phyloP scores from a whole-genome alignment of 495 filamentous ascomycete genomes.

The Letharia columbiana region DNA sequence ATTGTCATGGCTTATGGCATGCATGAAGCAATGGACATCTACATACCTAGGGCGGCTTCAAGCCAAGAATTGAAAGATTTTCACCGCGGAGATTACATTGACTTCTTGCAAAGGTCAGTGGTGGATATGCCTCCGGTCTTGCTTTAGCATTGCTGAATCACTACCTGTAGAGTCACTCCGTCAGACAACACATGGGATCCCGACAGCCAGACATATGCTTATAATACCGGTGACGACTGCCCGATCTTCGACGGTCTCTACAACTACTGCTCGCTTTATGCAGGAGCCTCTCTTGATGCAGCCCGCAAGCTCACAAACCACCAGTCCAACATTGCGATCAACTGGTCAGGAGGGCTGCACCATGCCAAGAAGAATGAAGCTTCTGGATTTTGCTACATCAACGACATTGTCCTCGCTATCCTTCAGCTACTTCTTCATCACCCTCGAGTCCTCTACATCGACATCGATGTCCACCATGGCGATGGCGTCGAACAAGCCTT shows the following conservation, averaged over 20 bases:
- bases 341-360: conserved; percentile 98
- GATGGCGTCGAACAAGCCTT: conserved; percentile 97
- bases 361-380: conserved; percentile 94
- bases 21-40: conserved; percentile 91
- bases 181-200: conserved; percentile 15
- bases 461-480: conserved; percentile 97
- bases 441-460: conserved; percentile 90
- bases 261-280: conserved; percentile 89
- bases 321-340: conserved; percentile 91
- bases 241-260: conserved; percentile 94
- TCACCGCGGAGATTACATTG: conserved; percentile 80
- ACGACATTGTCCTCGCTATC: conserved; percentile 95
- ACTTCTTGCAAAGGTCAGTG: conserved; percentile 61
- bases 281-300: conserved; percentile 82
- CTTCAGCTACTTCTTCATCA: conserved; percentile 81
- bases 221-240: conserved; percentile 91
- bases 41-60: conserved; percentile 69
- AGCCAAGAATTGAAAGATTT: conserved; percentile 82
- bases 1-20: conserved; percentile 90
- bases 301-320: conserved; percentile 78
- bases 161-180: conserved; percentile 40
- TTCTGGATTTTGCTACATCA: conserved; percentile 95
- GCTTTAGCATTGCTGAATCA: conserved; percentile 30
- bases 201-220: conserved; percentile 32
- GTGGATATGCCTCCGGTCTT: conserved; percentile 27